A percentile compares a stretch with the other conserved stretches of the same genome.
These are phyloP conservation scores for Spathaspora passalidarum DNA, from an alignment of 805 yeast species.

Conservation along the genomic window DNA sequence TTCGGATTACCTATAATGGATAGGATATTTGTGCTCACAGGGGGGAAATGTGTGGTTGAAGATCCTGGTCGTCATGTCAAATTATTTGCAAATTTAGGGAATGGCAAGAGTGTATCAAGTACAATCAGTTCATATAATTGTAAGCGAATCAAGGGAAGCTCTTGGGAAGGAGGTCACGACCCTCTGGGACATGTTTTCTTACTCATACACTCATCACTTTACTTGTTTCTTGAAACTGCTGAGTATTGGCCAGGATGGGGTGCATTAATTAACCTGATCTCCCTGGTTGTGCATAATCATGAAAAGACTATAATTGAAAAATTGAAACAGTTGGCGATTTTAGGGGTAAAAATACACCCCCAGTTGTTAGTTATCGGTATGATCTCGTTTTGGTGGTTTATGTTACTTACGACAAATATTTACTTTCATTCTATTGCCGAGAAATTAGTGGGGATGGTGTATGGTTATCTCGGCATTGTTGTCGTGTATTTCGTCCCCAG, in stretches of 20 bases:
- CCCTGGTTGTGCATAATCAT: neutral
- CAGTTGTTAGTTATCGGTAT: slow-evolving; percentile 22
- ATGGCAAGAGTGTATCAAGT: neutral
- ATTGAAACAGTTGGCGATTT: neutral
- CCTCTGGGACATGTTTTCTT: slow-evolving; percentile 93
- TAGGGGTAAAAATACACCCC: slow-evolving; percentile 17
- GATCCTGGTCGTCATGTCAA: slow-evolving; percentile 5
- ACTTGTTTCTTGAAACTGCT: slow-evolving; percentile 62
- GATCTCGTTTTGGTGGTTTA: slow-evolving; percentile 70
- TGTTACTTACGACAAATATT: slow-evolving; percentile 78
- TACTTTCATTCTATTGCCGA: slow-evolving; percentile 82
- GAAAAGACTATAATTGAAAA: neutral
- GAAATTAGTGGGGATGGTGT: slow-evolving; percentile 65
- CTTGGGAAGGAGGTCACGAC: slow-evolving; percentile 88
- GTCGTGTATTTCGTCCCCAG: slow-evolving; percentile 44
- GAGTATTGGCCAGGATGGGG: slow-evolving; percentile 35
- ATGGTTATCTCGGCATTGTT: slow-evolving; percentile 53
- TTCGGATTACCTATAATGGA: slow-evolving; percentile 90
- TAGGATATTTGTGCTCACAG: slow-evolving; percentile 70
- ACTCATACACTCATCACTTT: slow-evolving; percentile 61
- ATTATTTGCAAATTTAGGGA: slow-evolving; percentile 1
- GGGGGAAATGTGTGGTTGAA: slow-evolving; percentile 66
- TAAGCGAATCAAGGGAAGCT: slow-evolving; percentile 44
- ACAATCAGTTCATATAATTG: slow-evolving; percentile 32
- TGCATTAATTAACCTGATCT: slow-evolving; percentile 1